Conservation (phyloP, 2,329 filamentous ascomycete genomes). For the Zymoseptoria brevis region DNA sequence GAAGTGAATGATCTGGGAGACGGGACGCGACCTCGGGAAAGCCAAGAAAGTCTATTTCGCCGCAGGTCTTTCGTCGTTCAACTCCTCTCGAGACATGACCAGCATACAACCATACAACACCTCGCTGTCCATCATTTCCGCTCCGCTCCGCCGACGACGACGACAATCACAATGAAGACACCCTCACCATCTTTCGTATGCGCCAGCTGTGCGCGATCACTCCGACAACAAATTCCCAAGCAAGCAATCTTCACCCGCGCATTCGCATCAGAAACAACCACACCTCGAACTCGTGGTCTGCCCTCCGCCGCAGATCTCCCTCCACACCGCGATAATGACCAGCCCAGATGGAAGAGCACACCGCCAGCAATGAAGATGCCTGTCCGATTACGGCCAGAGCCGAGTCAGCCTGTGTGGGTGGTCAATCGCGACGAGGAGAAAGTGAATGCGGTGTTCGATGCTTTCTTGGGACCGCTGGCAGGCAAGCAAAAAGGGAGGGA, state of each 20-base stretch:
- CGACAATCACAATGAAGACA: slow-evolving; percentile 12
- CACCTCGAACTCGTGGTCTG: slow-evolving; percentile 14
- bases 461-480: slow-evolving; percentile 56
- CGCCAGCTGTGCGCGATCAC: slow-evolving; percentile 24
- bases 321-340: slow-evolving; percentile 10
- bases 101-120: neutral
- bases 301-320: slow-evolving; percentile 17
- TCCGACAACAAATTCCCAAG: slow-evolving; percentile 5
- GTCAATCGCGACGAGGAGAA: slow-evolving; percentile 68
- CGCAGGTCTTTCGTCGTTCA: neutral
- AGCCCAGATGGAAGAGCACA: slow-evolving; percentile 45
- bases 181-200: slow-evolving; percentile 23
- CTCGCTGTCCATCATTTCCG: neutral
- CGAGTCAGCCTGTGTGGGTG: slow-evolving; percentile 51
- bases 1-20: neutral
- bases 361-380: slow-evolving; percentile 42
- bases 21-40: neutral
- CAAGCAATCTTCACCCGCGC: slow-evolving; percentile 10
- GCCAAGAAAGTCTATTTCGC: neutral
- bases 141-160: neutral
- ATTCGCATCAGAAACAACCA: slow-evolving; percentile 11
- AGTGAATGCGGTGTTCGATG: slow-evolving; percentile 70
- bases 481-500: slow-evolving; percentile 48
- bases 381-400: slow-evolving; percentile 48
- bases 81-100: neutral